Evolutionary conservation across 2,329 filamentous ascomycete genomes (phyloP), one percentile per base, ranked within the genome.

Genomic region (Zymoseptoria crescenta): DNA sequence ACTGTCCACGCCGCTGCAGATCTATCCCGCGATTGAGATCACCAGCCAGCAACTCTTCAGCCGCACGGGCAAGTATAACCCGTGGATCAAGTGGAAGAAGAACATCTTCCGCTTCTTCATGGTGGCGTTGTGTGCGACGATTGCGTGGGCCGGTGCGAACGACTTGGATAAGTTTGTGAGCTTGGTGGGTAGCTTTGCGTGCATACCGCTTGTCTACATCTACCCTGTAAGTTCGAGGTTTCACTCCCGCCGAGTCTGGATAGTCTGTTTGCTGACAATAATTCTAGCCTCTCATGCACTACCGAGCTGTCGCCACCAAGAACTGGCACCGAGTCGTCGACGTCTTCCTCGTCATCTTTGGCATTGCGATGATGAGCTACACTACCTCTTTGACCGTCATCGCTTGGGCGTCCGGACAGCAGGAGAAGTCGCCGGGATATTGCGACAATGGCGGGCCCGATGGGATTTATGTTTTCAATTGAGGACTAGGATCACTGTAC

Each of bases 71-170:
- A 99, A 99, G 76, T 96, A 96, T 77, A 96, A 97, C 72, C 92
- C 91, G 0, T 94, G 90, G 72, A 96, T 99, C 80, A 99, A 99
- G 79, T 99, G 94, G 94, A 89, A 97, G 81, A 99, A 99, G 85
- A 99, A 99, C 68, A 79, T 88, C 35, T 99, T 96, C 79, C 87
- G 94, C 57, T 99, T 97, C 80, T 87, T 93, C 71, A 85, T 96
- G 63, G 94, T 97, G 55, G 83, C 89, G 69, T 75, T 94, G 24
- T 97, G 94, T 70, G 89, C 92, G 0, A 76, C 86, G 59, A 88
- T 99, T 65, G 93, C 93, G 1, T 99, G 91, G 91, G 86, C 87
- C 51, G 94, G 94, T 62, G 93, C 94, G 2, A 89, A 91, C 66
- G 87, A 97, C 75, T 78, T 99, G 57, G 94, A 99, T 78, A 97